A percentile compares a stretch with the other conserved stretches of the same genome.
These are phyloP conservation scores for Plasmodiophora brassicae DNA, from an alignment of 208 protist genomes.

Conservation along the genomic window DNA sequence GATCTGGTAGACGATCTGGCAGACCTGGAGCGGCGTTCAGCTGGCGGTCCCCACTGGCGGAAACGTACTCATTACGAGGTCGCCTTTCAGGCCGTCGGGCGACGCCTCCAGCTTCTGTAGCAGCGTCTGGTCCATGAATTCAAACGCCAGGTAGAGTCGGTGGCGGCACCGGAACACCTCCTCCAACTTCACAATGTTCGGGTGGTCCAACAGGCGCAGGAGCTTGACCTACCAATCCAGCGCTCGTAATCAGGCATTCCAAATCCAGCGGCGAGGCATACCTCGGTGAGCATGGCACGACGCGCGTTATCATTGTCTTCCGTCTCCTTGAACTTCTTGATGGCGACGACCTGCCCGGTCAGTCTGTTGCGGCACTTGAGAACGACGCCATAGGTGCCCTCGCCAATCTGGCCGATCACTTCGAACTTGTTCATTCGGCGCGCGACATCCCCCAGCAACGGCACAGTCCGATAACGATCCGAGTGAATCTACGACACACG, in stretches of 20 bases:
- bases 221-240: neutral
- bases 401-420: slow-evolving; percentile 82
- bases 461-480: too few relatives aligned
- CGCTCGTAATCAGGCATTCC: neutral
- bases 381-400: slow-evolving; percentile 91
- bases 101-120: neutral
- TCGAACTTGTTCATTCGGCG: slow-evolving; percentile 67
- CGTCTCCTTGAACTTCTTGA: slow-evolving; percentile 92
- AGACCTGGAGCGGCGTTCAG: neutral
- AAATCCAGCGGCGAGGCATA: neutral
- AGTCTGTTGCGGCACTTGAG: slow-evolving; percentile 80
- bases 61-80: neutral
- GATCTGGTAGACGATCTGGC: neutral
- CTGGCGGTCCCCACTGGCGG: neutral
- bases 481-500: too few relatives aligned
- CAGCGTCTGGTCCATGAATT: neutral
- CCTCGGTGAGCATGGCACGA: neutral
- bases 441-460: too few relatives aligned
- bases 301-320: slow-evolving; percentile 75
- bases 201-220: neutral
- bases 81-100: neutral
- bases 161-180: neutral
- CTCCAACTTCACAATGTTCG: neutral
- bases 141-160: neutral
- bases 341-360: slow-evolving; percentile 72